Conservation (phyloP, 2,329 filamentous ascomycete species). For the Aspergillus fijiensis region DNA sequence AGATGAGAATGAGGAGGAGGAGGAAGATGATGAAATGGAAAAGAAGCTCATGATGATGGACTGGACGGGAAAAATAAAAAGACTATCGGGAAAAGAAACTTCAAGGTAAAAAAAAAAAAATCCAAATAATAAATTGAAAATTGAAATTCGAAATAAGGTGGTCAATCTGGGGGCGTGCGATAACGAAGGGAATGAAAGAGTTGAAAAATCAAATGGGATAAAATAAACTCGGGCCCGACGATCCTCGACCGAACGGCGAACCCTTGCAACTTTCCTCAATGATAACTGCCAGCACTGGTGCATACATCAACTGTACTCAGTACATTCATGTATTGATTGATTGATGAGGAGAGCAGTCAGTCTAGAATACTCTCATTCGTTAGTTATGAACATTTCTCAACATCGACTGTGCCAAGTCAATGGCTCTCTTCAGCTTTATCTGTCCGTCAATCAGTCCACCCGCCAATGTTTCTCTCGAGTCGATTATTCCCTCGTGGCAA, state of each 20-base stretch:
- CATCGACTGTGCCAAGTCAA: neutral
- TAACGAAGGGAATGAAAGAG: conserved; percentile 10
- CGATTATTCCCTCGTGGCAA: neutral
- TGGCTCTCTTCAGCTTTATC: neutral
- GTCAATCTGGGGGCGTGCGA: conserved; percentile 2
- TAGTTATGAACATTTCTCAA: neutral
- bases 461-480: neutral
- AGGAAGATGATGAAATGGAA: neutral
- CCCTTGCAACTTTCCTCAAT: neutral
- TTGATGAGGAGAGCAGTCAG: neutral
- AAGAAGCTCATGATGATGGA: neutral
- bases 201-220: conserved; percentile 19
- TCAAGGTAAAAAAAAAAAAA: conserved; percentile 3
- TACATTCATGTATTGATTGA: neutral
- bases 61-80: neutral
- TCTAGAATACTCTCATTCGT: neutral
- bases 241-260: conserved; percentile 4
- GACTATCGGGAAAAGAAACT: neutral
- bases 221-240: conserved; percentile 15
- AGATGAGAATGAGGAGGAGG: neutral
- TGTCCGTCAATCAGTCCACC: neutral
- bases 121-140: conserved; percentile 7
- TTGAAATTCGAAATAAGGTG: neutral
- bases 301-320: neutral
- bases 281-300: too few species aligned